Base-by-base conservation (phyloP, 2,329 filamentous ascomycete genomes). In the Cladosporium sp. region DNA sequence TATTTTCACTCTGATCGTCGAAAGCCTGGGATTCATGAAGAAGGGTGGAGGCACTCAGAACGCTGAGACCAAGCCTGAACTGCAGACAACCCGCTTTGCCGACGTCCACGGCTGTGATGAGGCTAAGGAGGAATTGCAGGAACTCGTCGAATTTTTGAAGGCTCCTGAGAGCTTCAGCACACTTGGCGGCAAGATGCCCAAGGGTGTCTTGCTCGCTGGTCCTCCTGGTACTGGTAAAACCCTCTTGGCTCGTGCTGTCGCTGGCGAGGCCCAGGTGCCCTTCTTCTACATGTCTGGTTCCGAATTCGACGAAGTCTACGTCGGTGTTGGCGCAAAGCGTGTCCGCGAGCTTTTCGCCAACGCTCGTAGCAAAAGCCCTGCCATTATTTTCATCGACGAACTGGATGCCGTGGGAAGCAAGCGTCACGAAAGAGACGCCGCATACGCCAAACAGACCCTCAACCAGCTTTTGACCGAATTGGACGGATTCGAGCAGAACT, bases 271-370 rank as follows among this genome's bases (percentile, higher is more conserved):
- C 55, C 94, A 93, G 57, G 94, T 99, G 17, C 94, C 94, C 1
- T 99, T 99, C 81, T 99, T 97, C 81, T 99, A 97, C 82, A 97
- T 99, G 93, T 99, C 94, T 69, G 94, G 94, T 51, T 96, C 91
- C 58, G 94, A 99, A 73, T 99, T 99, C 70, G 94, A 99, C 69
- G 94, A 99, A 75, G 88, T 99, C 53, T 99, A 97, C 69, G 95
- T 99, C 35, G 94, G 94, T 70, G 94, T 99, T 55, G 91, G 92
- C 70, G 91, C 91, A 45, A 96, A 99, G 80, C 89, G 94, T 69
- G 93, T 99, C 49, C 90, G 94, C 59, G 94, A 97, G 61, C 83
- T 96, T n/a, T 96, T 96, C 73, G 77, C 80, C 45, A 85, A 89
- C 57, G 93, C 93, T 63, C 90, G 91, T 65, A 74, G 80, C 62